A percentile compares a stretch with the other conserved stretches of the same genome.
phyloP scores from a whole-genome alignment of 2,329 filamentous ascomycete genomes.

The Aspergillus calidoustus region DNA sequence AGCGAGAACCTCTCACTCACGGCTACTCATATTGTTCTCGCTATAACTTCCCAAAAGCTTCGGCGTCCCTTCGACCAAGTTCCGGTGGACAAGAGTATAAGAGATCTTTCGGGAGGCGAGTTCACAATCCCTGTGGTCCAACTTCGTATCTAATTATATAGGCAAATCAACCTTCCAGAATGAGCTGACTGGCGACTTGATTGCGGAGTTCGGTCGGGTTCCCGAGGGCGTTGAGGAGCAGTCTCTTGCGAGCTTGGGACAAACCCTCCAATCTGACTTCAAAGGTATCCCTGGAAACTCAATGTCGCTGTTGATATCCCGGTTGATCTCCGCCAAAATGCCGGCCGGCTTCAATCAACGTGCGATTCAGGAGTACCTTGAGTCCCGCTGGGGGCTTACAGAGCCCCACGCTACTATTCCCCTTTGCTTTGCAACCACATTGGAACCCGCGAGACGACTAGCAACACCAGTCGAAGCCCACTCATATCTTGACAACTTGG shows the following conservation, averaged over 20 bases:
- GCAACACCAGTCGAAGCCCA: slow-evolving; percentile 21
- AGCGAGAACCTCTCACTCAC: slow-evolving; percentile 15
- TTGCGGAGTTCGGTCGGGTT: slow-evolving; percentile 45
- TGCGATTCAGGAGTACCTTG: slow-evolving; percentile 28
- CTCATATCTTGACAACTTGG: slow-evolving; percentile 29
- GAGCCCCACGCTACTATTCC: slow-evolving; percentile 26
- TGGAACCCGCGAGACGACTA: slow-evolving; percentile 29
- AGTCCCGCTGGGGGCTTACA: slow-evolving; percentile 33
- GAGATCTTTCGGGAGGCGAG: slow-evolving; percentile 33
- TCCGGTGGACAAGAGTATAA: slow-evolving; percentile 36
- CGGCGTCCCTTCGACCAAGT: slow-evolving; percentile 24
- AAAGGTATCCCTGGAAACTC: slow-evolving; percentile 38
- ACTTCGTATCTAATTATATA: slow-evolving; percentile 16
- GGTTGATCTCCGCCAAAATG: slow-evolving; percentile 35
- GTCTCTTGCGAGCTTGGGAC: slow-evolving; percentile 37
- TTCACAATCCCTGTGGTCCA: not conserved
- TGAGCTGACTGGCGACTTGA: slow-evolving; percentile 50
- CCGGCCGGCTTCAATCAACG: slow-evolving; percentile 33
- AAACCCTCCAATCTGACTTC: slow-evolving; percentile 35
- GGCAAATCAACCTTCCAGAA: slow-evolving; percentile 52
- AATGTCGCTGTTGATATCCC: slow-evolving; percentile 34
- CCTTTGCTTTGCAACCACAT: slow-evolving; percentile 28
- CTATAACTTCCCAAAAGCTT: slow-evolving; percentile 25
- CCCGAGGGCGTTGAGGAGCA: slow-evolving; percentile 49
- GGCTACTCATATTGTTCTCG: slow-evolving; percentile 21